These are phyloP conservation scores for Xylariaceae sp. DNA, from an alignment of 2,329 filamentous ascomycete species.

Conservation along the genomic window DNA sequence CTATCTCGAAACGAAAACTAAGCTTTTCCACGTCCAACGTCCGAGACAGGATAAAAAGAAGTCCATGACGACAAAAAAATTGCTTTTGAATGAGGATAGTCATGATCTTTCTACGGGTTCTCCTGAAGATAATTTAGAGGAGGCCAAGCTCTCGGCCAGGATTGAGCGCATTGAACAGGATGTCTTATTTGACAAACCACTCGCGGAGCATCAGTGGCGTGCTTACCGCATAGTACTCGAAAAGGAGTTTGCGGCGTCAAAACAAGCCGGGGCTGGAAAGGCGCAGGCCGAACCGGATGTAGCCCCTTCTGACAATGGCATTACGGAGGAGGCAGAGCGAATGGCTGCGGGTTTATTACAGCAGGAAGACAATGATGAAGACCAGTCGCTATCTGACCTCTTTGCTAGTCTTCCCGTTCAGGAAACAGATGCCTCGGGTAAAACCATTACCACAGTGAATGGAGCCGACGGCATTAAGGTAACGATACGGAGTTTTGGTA, in stretches of 20 bases:
- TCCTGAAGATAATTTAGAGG: slow-evolving; percentile 39
- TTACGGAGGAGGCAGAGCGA: slow-evolving; percentile 53
- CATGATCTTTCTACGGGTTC: no score
- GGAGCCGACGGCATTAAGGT: slow-evolving; percentile 50
- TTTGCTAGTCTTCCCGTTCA: slow-evolving; percentile 59
- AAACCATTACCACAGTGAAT: slow-evolving; percentile 52
- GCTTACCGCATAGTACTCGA: slow-evolving; percentile 55
- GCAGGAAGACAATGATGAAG: slow-evolving; percentile 42
- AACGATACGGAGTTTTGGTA: slow-evolving; percentile 77
- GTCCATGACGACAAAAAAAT: slow-evolving; percentile 26
- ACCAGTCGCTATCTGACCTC: slow-evolving; percentile 45
- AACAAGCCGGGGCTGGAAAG: slow-evolving; percentile 29
- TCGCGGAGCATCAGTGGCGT: slow-evolving; percentile 64
- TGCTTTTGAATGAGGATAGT: not conserved
- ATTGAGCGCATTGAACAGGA: slow-evolving; percentile 74
- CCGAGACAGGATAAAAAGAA: slow-evolving; percentile 42
- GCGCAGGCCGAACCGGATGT: slow-evolving; percentile 22
- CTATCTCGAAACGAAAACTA: slow-evolving; percentile 72
- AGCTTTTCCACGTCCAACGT: slow-evolving; percentile 58
- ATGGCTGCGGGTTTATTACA: slow-evolving; percentile 56
- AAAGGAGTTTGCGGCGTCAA: slow-evolving; percentile 51
- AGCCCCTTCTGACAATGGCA: slow-evolving; percentile 37
- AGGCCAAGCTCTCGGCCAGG: slow-evolving; percentile 67
- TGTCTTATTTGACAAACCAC: slow-evolving; percentile 65
- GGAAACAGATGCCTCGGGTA: slow-evolving; percentile 58